Evolutionary conservation across 176 grass and related monocot genomes (phyloP), one percentile per base, ranked within the genome.

Genomic region (Phyllostachys edulis): DNA sequence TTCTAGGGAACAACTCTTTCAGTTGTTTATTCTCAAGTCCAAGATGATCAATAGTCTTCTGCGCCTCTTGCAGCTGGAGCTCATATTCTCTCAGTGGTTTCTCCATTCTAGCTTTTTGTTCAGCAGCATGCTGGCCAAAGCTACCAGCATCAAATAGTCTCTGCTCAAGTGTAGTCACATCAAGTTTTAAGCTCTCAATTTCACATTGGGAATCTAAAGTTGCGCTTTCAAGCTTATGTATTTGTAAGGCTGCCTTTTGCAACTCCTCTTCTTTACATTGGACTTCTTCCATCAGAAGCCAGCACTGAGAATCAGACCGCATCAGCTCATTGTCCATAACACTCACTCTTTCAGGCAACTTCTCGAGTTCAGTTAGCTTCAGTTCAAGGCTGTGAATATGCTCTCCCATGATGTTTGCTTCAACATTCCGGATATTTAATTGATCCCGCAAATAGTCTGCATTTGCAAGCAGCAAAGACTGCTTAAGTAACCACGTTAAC

Each of bases 371-470:
- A 40, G 88, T 88, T 49, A 98, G 83, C 79, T 98, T 95, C 71
- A 92, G 75, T 87, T 98, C 93, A 79, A 98, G 89, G 69, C 91
- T 91, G 65, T 93, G 87, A 80, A 95, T 89, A 83, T 93, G 91
- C 80, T 95, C 89, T 7, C 91, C 96, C 93, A 93, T 95, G 76
- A 95, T 90, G 85, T 79, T 98, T 87, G 93, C 93, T 86, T 95
- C 92, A 74, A 93, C 86, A 51, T 63, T 95, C 59, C 89, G 81
- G 65, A 95, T 68, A 93, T 92, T 95, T 85, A 98, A 88, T 71
- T 98, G 93, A 81, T 98, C 93, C 91, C 89, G 93, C 87, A 98
- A 90, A 90, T 95, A 98, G 77, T 98, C 96, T 98, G 85, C 71
- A 83, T 67, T 79, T 87, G 21, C 62, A 14, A 61, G 60, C 82